phyloP scores from a whole-genome alignment of 176 grass and related monocot species.

The Cocos nucifera region DNA sequence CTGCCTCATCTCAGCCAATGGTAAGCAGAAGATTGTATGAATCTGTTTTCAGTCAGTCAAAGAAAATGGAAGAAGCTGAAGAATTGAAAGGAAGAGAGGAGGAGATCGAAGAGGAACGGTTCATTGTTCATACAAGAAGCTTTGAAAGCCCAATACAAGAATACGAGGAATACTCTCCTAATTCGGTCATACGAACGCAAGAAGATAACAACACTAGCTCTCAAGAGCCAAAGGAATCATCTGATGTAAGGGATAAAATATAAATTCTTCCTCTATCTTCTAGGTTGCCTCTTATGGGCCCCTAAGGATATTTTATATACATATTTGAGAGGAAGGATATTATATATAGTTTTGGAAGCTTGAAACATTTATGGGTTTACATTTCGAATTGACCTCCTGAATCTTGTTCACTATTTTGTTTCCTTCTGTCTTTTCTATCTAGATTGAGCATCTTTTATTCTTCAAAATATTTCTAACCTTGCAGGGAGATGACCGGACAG shows the following conservation, averaged over 20 bases:
- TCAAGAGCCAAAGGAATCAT: slow-evolving; percentile 4
- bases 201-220: neutral
- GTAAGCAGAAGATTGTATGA: neutral
- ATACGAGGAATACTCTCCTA: neutral
- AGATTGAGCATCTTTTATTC: neutral
- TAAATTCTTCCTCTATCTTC: too few species aligned
- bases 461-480: neutral
- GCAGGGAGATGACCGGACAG: neutral
- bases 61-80: neutral
- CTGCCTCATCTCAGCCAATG: neutral
- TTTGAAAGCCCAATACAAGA: neutral
- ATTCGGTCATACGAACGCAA: neutral
- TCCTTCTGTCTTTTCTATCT: neutral
- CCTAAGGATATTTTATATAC: too few species aligned
- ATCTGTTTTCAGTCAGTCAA: neutral
- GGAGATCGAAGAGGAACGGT: neutral
- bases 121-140: neutral
- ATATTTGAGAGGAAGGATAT: too few species aligned
- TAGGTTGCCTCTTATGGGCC: too few species aligned
- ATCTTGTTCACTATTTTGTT: neutral
- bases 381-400: neutral
- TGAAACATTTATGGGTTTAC: too few species aligned
- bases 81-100: neutral
- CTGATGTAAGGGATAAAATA: slow-evolving; percentile 4
- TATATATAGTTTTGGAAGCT: too few species aligned